These are phyloP conservation scores for Begonia masoniana DNA, from an alignment of 306 rosid species.

Conservation along the genomic window DNA sequence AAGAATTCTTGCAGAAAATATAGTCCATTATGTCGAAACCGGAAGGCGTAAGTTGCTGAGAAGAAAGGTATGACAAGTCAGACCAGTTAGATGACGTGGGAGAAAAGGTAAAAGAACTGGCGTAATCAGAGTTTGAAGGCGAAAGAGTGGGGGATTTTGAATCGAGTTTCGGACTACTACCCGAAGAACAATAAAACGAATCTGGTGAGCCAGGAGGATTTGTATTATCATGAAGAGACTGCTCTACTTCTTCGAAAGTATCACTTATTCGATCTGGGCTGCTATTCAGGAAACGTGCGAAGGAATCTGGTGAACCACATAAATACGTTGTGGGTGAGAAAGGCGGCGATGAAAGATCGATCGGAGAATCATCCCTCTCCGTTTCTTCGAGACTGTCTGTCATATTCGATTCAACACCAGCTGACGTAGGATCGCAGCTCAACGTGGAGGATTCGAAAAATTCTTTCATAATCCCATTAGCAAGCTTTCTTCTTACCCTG, in stretches of 20 bases:
- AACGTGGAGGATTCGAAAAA: conserved; percentile 28
- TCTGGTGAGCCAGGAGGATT: conserved; percentile 34
- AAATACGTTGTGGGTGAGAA: conserved; percentile 28
- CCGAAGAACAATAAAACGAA: conserved; percentile 41
- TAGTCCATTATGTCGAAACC: conserved; percentile 47
- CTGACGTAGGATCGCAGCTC: conserved; percentile 17
- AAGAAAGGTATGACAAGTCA: conserved; percentile 51
- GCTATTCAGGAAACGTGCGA: conserved; percentile 34
- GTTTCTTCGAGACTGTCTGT: conserved; percentile 13
- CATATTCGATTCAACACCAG: conserved; percentile 18
- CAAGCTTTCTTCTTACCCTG: conserved; percentile 44
- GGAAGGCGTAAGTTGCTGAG: conserved; percentile 74
- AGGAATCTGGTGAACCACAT: conserved; percentile 61
- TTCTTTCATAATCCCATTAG: conserved; percentile 45
- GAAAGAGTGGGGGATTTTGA: conserved; percentile 64
- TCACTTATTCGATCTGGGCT: conserved; percentile 28
- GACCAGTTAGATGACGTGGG: conserved; percentile 90
- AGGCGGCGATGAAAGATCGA: conserved; percentile 36
- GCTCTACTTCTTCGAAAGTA: conserved; percentile 17
- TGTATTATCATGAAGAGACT: conserved; percentile 18
- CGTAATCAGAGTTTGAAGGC: conserved; percentile 67
- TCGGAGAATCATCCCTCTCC: conserved; percentile 19
- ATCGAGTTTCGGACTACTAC: conserved; percentile 33
- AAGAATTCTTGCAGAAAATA: conserved; percentile 21
- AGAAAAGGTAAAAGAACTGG: conserved; percentile 67